phyloP scores from a whole-genome alignment of 306 rosid species.

The Fragaria iinumae region DNA sequence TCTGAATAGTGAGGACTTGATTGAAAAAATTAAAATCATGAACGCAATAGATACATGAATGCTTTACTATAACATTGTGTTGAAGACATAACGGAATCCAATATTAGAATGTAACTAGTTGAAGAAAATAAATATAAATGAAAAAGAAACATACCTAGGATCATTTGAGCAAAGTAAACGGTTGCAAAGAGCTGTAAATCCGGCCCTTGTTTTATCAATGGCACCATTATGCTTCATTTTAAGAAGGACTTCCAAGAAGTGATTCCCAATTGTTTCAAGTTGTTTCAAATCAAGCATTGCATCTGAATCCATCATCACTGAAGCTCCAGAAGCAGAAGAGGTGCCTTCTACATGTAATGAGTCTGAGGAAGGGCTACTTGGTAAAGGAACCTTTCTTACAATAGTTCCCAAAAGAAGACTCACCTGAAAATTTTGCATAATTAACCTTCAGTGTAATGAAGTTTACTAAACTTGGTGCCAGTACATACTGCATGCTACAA shows the following conservation, averaged over 20 bases:
- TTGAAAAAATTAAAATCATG: not conserved
- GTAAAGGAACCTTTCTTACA: constrained; percentile 84
- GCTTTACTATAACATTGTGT: not conserved
- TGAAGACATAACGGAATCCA: not conserved
- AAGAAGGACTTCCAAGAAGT: constrained; percentile 94
- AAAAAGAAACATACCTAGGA: constrained; percentile 46
- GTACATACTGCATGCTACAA: not conserved
- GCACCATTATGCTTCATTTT: constrained; percentile 99
- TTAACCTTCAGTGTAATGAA: constrained; percentile 4
- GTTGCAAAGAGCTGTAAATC: constrained; percentile 96
- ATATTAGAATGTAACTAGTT: constrained; percentile 3
- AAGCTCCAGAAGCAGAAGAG: constrained; percentile 32
- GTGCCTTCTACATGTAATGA: constrained; percentile 33
- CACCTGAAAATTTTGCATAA: constrained; percentile 53
- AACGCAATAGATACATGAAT: not conserved
- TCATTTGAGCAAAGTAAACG: constrained; percentile 92
- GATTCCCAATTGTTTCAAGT: constrained; percentile 86
- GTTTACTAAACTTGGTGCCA: not conserved
- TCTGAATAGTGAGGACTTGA: constrained; percentile 3
- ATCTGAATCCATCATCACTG: constrained; percentile 31
- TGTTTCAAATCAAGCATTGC: constrained; percentile 77
- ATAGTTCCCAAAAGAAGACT: constrained; percentile 97
- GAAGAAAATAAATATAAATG: not conserved
- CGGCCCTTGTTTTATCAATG: constrained; percentile 97
- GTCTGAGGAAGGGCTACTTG: constrained; percentile 46